Evolutionary conservation across 306 rosid genomes (phyloP).

Genomic region (Glycine soja): DNA sequence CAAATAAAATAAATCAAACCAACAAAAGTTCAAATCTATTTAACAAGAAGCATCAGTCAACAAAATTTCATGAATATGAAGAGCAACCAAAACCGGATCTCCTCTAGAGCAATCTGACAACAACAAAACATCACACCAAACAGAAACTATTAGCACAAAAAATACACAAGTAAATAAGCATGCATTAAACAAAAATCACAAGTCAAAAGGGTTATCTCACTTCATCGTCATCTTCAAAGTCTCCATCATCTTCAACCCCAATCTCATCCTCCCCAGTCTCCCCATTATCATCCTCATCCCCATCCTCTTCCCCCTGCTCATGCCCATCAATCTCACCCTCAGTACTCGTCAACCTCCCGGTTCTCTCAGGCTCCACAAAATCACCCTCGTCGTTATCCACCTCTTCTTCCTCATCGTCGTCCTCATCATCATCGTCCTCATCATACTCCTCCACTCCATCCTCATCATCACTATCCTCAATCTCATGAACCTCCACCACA

Average conservation of each 20-base stretch:
- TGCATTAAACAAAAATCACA: conserved; percentile 20
- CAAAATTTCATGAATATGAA: neutral
- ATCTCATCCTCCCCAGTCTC: conserved; percentile 87
- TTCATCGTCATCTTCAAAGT: conserved; percentile 82
- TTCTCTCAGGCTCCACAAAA: conserved; percentile 67
- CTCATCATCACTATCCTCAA: conserved; percentile 75
- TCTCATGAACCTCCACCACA: conserved; percentile 84
- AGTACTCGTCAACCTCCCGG: conserved; percentile 66
- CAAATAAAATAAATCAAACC: neutral
- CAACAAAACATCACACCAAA: neutral
- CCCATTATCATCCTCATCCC: conserved; percentile 80
- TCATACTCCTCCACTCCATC: conserved; percentile 76
- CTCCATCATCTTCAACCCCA: conserved; percentile 68
- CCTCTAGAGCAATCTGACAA: conserved; percentile 40
- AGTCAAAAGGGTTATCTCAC: conserved; percentile 59
- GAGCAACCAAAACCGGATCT: neutral
- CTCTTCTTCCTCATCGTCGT: conserved; percentile 76
- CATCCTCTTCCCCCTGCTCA: conserved; percentile 92
- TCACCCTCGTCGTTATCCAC: conserved; percentile 88
- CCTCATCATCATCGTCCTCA: conserved; percentile 76
- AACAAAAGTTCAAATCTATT: neutral
- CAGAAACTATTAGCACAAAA: conserved; percentile 13
- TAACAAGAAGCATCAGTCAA: conserved; percentile 29
- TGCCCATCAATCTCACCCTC: conserved; percentile 97
- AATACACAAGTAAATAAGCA: neutral